Percentiles rank a stretch among this genome's conserved stretches.
phyloP scores from a whole-genome alignment of 1,284 basidiomycete genomes.

The Ustilago nuda region DNA sequence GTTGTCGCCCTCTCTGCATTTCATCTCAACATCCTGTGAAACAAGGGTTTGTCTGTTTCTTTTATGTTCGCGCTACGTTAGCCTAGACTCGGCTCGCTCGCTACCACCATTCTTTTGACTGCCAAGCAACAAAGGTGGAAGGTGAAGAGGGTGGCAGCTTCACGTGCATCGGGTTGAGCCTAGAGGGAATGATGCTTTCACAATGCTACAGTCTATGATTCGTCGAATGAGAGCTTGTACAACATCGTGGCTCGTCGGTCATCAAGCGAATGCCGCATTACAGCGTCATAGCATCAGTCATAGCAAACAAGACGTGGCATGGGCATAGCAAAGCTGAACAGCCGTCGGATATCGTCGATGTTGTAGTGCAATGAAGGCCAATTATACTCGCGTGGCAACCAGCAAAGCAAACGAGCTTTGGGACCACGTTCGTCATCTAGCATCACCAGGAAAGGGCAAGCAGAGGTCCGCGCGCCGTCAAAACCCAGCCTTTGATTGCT shows the following conservation, averaged over 20 bases:
- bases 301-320: constrained; percentile 1
- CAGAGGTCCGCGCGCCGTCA: background rate
- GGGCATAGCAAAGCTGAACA: background rate
- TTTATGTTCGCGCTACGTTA: background rate
- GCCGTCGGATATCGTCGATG: background rate
- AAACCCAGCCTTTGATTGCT: background rate
- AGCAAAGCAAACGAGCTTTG: background rate
- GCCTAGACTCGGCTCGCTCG: background rate
- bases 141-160: too few relatives aligned
- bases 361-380: background rate
- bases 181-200: background rate
- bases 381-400: background rate
- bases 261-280: background rate
- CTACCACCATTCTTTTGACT: background rate
- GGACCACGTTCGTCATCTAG: constrained; percentile 18
- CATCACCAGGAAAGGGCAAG: constrained; percentile 1
- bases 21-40: background rate
- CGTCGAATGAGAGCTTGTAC: background rate
- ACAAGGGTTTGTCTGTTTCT: constrained; percentile 3
- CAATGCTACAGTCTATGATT: background rate
- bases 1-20: background rate
- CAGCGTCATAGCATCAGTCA: background rate
- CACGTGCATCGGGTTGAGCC: too few relatives aligned
- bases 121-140: too few relatives aligned
- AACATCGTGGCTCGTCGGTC: background rate